Evolutionary conservation across 2,329 filamentous ascomycete genomes (phyloP).

Genomic region (Periglandula ipomoeae): DNA sequence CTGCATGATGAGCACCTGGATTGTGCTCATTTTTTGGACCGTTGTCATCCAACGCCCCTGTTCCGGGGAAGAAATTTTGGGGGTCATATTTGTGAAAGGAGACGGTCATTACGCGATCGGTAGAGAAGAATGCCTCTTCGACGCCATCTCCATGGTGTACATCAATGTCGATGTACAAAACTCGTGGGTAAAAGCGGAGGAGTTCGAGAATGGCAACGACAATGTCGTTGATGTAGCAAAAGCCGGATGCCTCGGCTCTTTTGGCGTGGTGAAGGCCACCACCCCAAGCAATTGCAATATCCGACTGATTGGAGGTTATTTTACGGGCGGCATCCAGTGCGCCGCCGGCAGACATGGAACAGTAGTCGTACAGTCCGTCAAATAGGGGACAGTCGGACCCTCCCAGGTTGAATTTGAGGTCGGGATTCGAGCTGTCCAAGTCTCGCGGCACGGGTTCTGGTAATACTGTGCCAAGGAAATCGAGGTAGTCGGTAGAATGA

Average conservation of each 20-base stretch:
- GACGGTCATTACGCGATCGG: slow-evolving; percentile 82
- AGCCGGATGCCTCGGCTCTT: slow-evolving; percentile 85
- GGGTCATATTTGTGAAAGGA: slow-evolving; percentile 97
- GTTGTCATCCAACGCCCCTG: slow-evolving; percentile 77
- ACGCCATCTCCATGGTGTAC: slow-evolving; percentile 89
- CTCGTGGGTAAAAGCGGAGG: slow-evolving; percentile 69
- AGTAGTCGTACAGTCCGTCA: slow-evolving; percentile 91
- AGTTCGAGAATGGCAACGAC: slow-evolving; percentile 88
- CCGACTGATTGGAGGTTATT: slow-evolving; percentile 74
- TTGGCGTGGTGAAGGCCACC: slow-evolving; percentile 95
- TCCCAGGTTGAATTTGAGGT: slow-evolving; percentile 72
- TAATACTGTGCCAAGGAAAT: slow-evolving; percentile 69
- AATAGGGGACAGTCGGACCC: slow-evolving; percentile 95
- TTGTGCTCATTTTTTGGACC: slow-evolving; percentile 77
- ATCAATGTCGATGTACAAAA: slow-evolving; percentile 91
- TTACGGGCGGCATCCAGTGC: slow-evolving; percentile 88
- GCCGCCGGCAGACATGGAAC: slow-evolving; percentile 83
- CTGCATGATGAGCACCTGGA: slow-evolving; percentile 76
- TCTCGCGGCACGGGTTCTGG: slow-evolving; percentile 56
- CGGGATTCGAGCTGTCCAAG: slow-evolving; percentile 53
- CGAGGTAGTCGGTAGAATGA: slow-evolving; percentile 81
- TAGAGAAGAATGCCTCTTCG: slow-evolving; percentile 84
- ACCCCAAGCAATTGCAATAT: slow-evolving; percentile 97
- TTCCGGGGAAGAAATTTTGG: slow-evolving; percentile 76
- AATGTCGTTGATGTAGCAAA: slow-evolving; percentile 99